These are phyloP conservation scores for Diutina catenulata DNA, from an alignment of 1,139 yeast genomes.

Conservation along the genomic window DNA sequence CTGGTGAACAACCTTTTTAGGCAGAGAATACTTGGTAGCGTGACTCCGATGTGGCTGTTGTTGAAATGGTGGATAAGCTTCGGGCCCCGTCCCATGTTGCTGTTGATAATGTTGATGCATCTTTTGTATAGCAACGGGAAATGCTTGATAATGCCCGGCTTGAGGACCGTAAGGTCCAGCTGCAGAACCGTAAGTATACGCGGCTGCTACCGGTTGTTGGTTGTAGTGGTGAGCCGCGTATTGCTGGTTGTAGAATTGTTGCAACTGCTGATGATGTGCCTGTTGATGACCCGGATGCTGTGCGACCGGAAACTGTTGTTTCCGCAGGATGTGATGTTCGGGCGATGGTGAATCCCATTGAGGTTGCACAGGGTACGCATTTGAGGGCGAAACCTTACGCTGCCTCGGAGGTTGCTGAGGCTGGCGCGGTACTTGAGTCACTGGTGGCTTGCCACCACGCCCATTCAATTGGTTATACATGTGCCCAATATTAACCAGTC, in stretches of 20 bases:
- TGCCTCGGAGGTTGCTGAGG: no score
- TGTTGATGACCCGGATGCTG: neutral
- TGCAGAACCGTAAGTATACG: constrained; percentile 1
- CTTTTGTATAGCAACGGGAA: neutral
- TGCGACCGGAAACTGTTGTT: neutral
- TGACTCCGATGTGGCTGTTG: neutral
- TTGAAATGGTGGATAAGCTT: neutral
- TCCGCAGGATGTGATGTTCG: no score
- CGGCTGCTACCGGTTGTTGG: neutral
- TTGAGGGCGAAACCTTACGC: no score
- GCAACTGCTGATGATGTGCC: neutral
- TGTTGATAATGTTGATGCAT: no score
- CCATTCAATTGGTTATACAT: constrained; percentile 1
- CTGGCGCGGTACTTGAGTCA: no score
- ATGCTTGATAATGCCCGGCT: neutral
- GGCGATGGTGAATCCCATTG: no score
- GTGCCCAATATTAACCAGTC: neutral
- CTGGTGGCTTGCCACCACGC: no score
- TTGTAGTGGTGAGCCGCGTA: constrained; percentile 2
- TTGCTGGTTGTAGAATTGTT: constrained; percentile 4
- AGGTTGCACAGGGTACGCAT: no score
- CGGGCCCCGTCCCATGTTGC: neutral
- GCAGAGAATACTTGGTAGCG: no score
- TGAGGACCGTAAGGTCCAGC: constrained; percentile 4
- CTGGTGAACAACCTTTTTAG: no score